Percentiles rank a stretch among this genome's conserved stretches.
Evolutionary conservation across 169 alveolate species (phyloP).

Genomic region (Eimeria sp.): DNA sequence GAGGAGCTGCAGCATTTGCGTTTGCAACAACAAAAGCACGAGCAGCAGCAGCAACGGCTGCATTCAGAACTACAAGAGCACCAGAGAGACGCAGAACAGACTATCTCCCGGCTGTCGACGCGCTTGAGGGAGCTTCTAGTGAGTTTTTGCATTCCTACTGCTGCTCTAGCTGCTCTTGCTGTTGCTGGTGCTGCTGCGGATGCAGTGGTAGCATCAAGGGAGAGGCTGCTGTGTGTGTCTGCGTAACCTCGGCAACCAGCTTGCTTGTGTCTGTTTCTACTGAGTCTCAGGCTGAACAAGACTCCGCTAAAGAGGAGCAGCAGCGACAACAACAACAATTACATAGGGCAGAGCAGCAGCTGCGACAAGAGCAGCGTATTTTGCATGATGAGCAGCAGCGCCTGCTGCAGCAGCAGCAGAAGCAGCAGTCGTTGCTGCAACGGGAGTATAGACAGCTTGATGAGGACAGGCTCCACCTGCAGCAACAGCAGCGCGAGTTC

Average conservation of each 20-base stretch:
- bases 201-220: too few species aligned
- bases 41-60: slow-evolving; percentile 50
- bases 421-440: slow-evolving; percentile 53
- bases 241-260: not conserved
- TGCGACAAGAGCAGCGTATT: not conserved
- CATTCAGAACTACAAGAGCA: slow-evolving; percentile 29
- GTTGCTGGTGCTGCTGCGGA: not conserved
- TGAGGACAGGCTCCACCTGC: slow-evolving; percentile 35
- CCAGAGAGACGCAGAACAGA: slow-evolving; percentile 53
- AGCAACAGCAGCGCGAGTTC: slow-evolving; percentile 62
- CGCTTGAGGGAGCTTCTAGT: slow-evolving; percentile 8
- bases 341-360: slow-evolving; percentile 37
- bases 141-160: not conserved
- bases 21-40: slow-evolving; percentile 39
- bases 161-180: not conserved
- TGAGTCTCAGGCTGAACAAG: slow-evolving; percentile 30
- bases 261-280: not conserved
- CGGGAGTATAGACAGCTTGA: slow-evolving; percentile 1
- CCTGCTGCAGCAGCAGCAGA: slow-evolving; percentile 43
- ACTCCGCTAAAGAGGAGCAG: not conserved
- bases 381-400: slow-evolving; percentile 49
- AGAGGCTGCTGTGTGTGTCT: not conserved
- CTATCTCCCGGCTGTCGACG: slow-evolving; percentile 17
- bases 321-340: slow-evolving; percentile 36
- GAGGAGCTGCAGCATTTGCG: slow-evolving; percentile 57